Conservation (phyloP, 2,329 filamentous ascomycete species). For the Botrytis fragariae region DNA sequence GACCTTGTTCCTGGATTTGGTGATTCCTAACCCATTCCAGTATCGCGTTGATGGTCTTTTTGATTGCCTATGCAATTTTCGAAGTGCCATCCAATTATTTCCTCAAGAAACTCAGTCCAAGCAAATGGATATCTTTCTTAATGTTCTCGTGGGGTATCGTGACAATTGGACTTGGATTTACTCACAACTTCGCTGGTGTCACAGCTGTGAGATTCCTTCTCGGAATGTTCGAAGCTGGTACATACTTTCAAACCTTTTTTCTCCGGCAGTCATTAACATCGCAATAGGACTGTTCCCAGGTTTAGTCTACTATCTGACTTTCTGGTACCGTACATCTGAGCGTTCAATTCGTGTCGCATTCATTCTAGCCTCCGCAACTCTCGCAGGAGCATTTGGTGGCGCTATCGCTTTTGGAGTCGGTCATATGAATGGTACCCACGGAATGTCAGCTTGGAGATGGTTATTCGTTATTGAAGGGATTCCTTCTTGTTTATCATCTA, state of each 20-base stretch:
- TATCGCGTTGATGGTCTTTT: slow-evolving; percentile 48
- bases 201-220: slow-evolving; percentile 48
- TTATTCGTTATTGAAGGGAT: slow-evolving; percentile 37
- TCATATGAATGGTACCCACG: slow-evolving; percentile 33
- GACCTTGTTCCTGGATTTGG: not conserved
- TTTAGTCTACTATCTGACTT: slow-evolving; percentile 37
- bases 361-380: slow-evolving; percentile 36
- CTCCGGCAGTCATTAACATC: slow-evolving; percentile 34
- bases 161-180: slow-evolving; percentile 48
- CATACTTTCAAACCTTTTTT: slow-evolving; percentile 39
- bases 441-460: slow-evolving; percentile 36
- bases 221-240: slow-evolving; percentile 49
- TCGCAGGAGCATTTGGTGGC: slow-evolving; percentile 38
- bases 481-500: slow-evolving; percentile 47
- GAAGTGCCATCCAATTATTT: slow-evolving; percentile 51
- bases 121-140: slow-evolving; percentile 50
- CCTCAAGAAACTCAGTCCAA: slow-evolving; percentile 47
- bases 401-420: slow-evolving; percentile 36
- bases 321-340: slow-evolving; percentile 37
- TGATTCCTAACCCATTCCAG: slow-evolving; percentile 17
- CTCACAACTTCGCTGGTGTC: slow-evolving; percentile 43
- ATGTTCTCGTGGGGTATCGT: slow-evolving; percentile 50
- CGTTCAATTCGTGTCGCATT: slow-evolving; percentile 36
- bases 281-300: slow-evolving; percentile 47
- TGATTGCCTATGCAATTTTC: slow-evolving; percentile 49